Evolutionary conservation across 768 basidiomycete genomes (phyloP), one percentile per base, ranked within the genome.

Genomic region (Lactarius pseudohatsudake): DNA sequence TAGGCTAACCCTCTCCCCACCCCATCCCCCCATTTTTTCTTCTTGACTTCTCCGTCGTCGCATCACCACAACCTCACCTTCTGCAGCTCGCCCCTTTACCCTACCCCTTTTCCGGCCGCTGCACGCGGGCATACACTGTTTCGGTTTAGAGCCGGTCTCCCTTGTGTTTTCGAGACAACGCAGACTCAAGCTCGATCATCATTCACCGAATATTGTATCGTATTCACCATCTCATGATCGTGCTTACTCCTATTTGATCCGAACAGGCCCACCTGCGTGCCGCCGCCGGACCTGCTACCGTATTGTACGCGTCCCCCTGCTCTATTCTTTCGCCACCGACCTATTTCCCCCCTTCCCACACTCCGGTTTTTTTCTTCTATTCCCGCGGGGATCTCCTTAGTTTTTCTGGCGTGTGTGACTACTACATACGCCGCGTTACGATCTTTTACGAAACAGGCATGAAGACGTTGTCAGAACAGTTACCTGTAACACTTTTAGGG

Each of bases 291-390:
- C 47, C 45, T 57, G 13, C 30, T 30, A 5, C 41, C 10, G 36
- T 62, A 62, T 34, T 18, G 60, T 66, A 57, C 40, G 65, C 60
- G 60, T 32, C 43, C 34, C 47, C 22, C 57, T 57, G 15, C 47
- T 32, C 57, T 62, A 58, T 62, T 62, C 30, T 32, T 28, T 28
- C 22, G 2, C 9, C 22, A 11, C 41, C 43, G 13, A 53, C 10
- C 10, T 30, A 34, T 26, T 26, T 30, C 53, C 28, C 18, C 36
- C 4, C 18, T 7, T 58, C 34, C 4, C 34, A 45, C 20, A n/a
- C 50, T 16, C 22, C 13, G 30, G 6, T 38, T 9, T 22, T 40
- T 6, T 16, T 26, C 13, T 57, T 57, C 43, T 40, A n/a, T 45
- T 55, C 45, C 15, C 26, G 30, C 53, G 26, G 40, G 16, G 50